Base-by-base conservation (phyloP, 805 yeast species). In the Pichia membranifaciens region DNA sequence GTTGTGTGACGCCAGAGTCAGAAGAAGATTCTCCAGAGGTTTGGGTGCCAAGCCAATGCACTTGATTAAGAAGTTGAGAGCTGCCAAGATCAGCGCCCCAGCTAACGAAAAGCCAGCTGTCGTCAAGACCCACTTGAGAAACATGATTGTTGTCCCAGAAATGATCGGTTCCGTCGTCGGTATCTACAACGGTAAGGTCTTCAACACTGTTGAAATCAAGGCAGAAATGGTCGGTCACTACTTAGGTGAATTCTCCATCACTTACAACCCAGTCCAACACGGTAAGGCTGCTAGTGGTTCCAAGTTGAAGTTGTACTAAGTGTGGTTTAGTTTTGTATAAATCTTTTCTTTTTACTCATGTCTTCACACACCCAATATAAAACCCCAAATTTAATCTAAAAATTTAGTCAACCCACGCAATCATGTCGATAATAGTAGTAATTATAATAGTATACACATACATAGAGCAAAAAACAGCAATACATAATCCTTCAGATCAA, bases 141-240 rank as follows among this genome's bases (percentile, higher is more conserved):
- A 90, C 86, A 88, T 90, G 96, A 75, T 93, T 73, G 73, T 93
- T 69, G 93, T 93, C 62, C 99, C 99, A 78, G 99, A 93, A 83
- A 93, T 93, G 99, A 89, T 93, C 68, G 99, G 99, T 73, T 88
- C 97, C 56, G 95, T 91, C 62, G 83, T 93, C 65, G 97, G 97
- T 79, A 86, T 93, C 66, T 93, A 93, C 96, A 93, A 93, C 84
- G 99, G 99, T 80, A 93, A 93, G 82, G 87, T 80, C 66, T 93
- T 93, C 95, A 91, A 91, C 95, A 86, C 84, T 67, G 96, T 93
- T 74, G 99, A 93, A 77, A 79, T 93, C 78, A 89, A 80, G 76
- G 96, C 99, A 70, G 99, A 93, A 82, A 93, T 93, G 99, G 90
- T 91, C 72, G 98, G 99, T 73, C 96, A 91, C 86, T 93, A 93